Conservation (phyloP, 306 rosid species). For the Vicia sativa region DNA sequence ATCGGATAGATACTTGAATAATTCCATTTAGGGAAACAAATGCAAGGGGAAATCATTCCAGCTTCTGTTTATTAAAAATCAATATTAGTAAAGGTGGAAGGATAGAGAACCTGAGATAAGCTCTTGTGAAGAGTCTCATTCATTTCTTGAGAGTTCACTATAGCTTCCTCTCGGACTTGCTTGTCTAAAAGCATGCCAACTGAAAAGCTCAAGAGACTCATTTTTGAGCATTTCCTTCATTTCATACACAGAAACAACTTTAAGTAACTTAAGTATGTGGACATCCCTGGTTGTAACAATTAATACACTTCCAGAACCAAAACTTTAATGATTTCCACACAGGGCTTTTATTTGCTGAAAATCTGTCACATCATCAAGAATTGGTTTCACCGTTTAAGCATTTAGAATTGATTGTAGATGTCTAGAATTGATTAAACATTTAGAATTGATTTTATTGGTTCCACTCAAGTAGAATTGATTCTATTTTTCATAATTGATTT, state of each 20-base stretch:
- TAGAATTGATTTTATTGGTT: no score
- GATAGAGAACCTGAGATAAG: conserved; percentile 38
- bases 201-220: conserved; percentile 15
- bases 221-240: conserved; percentile 3
- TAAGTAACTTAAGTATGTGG: conserved; percentile 3
- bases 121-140: conserved; percentile 11
- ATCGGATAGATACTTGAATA: background rate
- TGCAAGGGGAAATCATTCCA: background rate
- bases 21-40: background rate
- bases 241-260: conserved; percentile 4
- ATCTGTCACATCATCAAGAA: conserved; percentile 27
- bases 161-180: background rate
- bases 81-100: background rate
- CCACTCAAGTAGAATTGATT: no score
- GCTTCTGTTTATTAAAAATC: background rate
- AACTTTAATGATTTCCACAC: conserved; percentile 2
- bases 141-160: background rate
- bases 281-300: conserved; percentile 42
- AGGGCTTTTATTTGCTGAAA: conserved; percentile 21
- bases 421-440: no score
- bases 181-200: background rate
- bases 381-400: no score
- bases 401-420: no score
- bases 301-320: conserved; percentile 40
- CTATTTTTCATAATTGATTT: no score